Conservation (phyloP, 2,329 filamentous ascomycete species). For the Paracamarosporium sp. region DNA sequence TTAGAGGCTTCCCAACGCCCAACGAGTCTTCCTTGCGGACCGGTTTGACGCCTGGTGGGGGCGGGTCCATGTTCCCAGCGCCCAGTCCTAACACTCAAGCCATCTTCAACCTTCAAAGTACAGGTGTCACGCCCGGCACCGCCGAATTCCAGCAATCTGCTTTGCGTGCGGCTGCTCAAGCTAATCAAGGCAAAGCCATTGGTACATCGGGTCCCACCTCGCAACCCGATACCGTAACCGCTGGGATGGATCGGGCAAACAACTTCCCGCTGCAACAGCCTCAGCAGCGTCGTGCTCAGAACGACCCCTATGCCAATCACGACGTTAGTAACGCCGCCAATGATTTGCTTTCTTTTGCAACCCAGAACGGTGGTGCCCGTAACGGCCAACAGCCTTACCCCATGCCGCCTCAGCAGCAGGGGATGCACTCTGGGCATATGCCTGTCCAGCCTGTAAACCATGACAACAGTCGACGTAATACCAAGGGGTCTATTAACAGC, state of each 20-base stretch:
- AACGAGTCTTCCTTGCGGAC: slow-evolving; percentile 95
- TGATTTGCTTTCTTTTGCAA: slow-evolving; percentile 86
- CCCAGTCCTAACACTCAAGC: slow-evolving; percentile 87
- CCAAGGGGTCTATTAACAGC: slow-evolving; percentile 62
- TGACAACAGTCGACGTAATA: slow-evolving; percentile 59
- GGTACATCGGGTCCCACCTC: slow-evolving; percentile 52
- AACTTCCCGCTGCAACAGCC: slow-evolving; percentile 55
- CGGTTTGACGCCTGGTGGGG: slow-evolving; percentile 90
- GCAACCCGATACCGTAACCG: slow-evolving; percentile 50
- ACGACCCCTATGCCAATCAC: slow-evolving; percentile 81
- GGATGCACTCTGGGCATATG: slow-evolving; percentile 55
- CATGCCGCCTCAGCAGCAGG: slow-evolving; percentile 47
- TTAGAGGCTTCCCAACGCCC: slow-evolving; percentile 88
- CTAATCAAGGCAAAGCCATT: slow-evolving; percentile 49
- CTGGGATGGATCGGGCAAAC: slow-evolving; percentile 62
- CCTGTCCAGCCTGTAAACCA: slow-evolving; percentile 53
- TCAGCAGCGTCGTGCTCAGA: slow-evolving; percentile 48
- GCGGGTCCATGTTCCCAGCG: slow-evolving; percentile 95
- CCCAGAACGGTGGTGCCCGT: slow-evolving; percentile 66
- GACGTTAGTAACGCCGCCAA: slow-evolving; percentile 94
- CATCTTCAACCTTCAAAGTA: slow-evolving; percentile 79
- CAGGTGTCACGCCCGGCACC: slow-evolving; percentile 86
- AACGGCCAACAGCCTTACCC: slow-evolving; percentile 60
- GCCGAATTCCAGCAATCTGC: slow-evolving; percentile 95
- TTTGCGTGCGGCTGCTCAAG: slow-evolving; percentile 72